Percentiles rank a stretch among this genome's conserved stretches.
Conservation (phyloP, 371 early-diverging fungal genomes). For the Mucor indicus region DNA sequence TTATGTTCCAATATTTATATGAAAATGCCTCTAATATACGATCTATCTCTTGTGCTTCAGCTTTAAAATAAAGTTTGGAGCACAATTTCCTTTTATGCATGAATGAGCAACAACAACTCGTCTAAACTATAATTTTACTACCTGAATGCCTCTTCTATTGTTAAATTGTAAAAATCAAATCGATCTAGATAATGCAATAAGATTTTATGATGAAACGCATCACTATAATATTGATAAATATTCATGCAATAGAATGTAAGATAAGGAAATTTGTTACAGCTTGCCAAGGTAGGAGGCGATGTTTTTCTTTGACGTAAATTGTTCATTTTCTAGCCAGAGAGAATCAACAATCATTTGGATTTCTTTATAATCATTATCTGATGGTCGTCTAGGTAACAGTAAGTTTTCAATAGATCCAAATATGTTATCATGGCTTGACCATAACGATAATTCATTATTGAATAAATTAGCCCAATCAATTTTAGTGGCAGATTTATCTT, state of each 20-base stretch:
- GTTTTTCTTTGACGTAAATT: conserved; percentile 10
- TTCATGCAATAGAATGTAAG: neutral
- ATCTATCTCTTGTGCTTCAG: conserved; percentile 87
- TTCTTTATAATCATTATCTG: neutral
- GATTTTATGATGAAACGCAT: conserved; percentile 37
- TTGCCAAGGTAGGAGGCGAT: conserved; percentile 35
- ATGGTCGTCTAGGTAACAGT: neutral
- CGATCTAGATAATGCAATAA: conserved; percentile 57
- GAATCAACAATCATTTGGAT: conserved; percentile 4
- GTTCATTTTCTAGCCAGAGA: conserved; percentile 30
- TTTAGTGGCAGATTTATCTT: conserved; percentile 23
- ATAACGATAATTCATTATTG: conserved; percentile 8
- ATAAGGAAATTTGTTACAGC: conserved; percentile 12
- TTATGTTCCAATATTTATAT: conserved; percentile 54
- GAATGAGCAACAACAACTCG: neutral
- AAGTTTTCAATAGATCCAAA: conserved; percentile 19
- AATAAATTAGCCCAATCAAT: conserved; percentile 17
- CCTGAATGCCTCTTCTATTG: conserved; percentile 76
- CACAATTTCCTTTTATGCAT: conserved; percentile 44
- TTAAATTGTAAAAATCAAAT: conserved; percentile 65
- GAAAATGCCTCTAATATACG: conserved; percentile 79
- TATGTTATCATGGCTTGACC: conserved; percentile 9
- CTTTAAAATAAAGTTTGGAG: conserved; percentile 67
- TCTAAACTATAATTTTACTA: neutral
- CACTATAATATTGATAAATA: conserved; percentile 12